A percentile compares a stretch with the other conserved stretches of the same genome.
Evolutionary conservation across 2,329 filamentous ascomycete species (phyloP).

Genomic region (Exophiala phaeomuriformis): DNA sequence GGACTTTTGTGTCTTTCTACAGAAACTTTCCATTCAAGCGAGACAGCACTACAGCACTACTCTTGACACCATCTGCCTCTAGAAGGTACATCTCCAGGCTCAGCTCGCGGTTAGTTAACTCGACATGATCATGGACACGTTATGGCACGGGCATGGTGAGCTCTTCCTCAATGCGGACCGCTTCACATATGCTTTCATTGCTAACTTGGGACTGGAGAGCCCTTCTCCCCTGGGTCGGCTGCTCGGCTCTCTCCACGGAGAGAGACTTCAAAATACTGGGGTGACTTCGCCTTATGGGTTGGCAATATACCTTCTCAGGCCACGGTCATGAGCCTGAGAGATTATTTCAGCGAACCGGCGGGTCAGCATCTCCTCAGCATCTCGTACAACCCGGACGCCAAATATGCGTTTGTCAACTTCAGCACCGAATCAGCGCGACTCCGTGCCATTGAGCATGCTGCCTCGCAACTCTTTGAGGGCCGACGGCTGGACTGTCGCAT

Average conservation of each 20-base stretch:
- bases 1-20: too few relatives aligned
- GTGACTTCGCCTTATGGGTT: slow-evolving; percentile 17
- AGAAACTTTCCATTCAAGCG: too few relatives aligned
- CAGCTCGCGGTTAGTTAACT: too few relatives aligned
- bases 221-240: not conserved
- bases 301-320: slow-evolving; percentile 18
- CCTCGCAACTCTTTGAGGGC: slow-evolving; percentile 12
- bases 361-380: slow-evolving; percentile 14
- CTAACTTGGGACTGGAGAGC: not conserved
- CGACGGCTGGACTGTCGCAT: slow-evolving; percentile 19
- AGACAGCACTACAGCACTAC: too few relatives aligned
- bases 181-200: not conserved
- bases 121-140: too few relatives aligned
- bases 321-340: slow-evolving; percentile 15
- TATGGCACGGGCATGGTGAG: too few relatives aligned
- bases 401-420: slow-evolving; percentile 21
- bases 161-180: too few relatives aligned
- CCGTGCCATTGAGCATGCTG: slow-evolving; percentile 14
- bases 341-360: slow-evolving; percentile 14
- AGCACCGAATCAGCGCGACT: slow-evolving; percentile 7
- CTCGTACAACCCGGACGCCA: slow-evolving; percentile 19
- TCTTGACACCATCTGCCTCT: too few relatives aligned
- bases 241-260: not conserved
- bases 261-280: slow-evolving; percentile 3
- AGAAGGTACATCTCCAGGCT: too few relatives aligned